Base-by-base conservation (phyloP, 2,329 filamentous ascomycete genomes). In the Xylariaceae sp. region DNA sequence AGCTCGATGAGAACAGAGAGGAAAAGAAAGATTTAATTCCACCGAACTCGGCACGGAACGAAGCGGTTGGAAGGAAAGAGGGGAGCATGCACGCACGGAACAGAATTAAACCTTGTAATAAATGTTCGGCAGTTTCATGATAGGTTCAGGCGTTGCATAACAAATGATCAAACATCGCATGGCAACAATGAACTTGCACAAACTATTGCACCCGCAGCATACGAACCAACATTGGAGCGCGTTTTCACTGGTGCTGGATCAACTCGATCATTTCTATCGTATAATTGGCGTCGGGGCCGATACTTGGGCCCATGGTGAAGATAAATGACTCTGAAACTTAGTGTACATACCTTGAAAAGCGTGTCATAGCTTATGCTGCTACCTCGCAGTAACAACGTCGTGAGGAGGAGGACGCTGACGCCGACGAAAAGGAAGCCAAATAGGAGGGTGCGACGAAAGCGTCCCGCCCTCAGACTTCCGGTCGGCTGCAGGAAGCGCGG, bases 341-440 rank as follows among this genome's bases (percentile, higher is more conserved):
- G 7, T 28, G 22, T 7, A 3, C 45, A 14, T 59, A 57, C 57
- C 57, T 54, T 57, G 22, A 59, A 59, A n/a, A 59, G 22, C 36
- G 51, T 47, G 31, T 50, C 48, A n/a, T 53, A 12, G 12, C 49
- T 47, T 5, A 31, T 52, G 1, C 43, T 12, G 10, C 51, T 7
- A 44, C 54, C 49, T 17, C 55, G 51, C 36, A n/a, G 57, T 10
- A 57, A 42, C 38, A 59, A 50, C 31, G 56, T 58, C 13, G 54
- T 55, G 38, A 57, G 52, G 33, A 59, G 28, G 28, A 57, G 48
- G 41, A 59, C 53, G 43, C 50, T 51, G 13, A 59, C 31, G 1
- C 36, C 55, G 6, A 49, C 55, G 39, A 57, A 59, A 49, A 50
- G 33, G 12, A 59, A 18, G 22, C 45, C 18, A 18, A 41, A 52